phyloP scores from a whole-genome alignment of 306 rosid genomes.

The Biancaea sappan region DNA sequence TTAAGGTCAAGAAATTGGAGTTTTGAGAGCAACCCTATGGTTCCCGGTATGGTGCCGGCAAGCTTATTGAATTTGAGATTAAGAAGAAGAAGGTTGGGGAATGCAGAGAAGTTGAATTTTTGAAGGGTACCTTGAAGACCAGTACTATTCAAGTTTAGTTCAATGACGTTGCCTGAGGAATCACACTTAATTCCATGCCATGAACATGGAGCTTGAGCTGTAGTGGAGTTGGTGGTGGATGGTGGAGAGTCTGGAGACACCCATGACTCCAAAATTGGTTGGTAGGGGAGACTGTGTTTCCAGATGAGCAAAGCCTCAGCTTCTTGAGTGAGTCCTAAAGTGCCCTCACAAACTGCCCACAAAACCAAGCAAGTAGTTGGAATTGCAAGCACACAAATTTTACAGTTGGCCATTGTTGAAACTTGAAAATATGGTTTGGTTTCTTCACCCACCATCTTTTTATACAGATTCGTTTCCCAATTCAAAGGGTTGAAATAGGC shows the following conservation, averaged over 20 bases:
- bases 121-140: conserved; percentile 28
- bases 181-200: neutral
- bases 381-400: neutral
- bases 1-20: conserved; percentile 45
- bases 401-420: neutral
- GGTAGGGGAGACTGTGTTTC: too few species aligned
- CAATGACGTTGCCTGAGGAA: neutral
- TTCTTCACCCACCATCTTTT: too few species aligned
- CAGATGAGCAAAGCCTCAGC: neutral
- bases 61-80: conserved; percentile 36
- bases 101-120: conserved; percentile 35
- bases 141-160: neutral
- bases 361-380: neutral
- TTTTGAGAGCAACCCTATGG: conserved; percentile 12
- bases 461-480: too few species aligned
- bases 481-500: too few species aligned
- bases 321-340: neutral
- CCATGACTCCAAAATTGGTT: neutral
- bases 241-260: neutral
- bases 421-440: too few species aligned
- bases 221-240: neutral
- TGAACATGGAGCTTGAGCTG: neutral
- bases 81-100: conserved; percentile 44
- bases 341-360: neutral
- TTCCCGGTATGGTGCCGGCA: too few species aligned